Base-by-base conservation (phyloP, 257 asterid genomes). In the Cynanchum wilfordii region DNA sequence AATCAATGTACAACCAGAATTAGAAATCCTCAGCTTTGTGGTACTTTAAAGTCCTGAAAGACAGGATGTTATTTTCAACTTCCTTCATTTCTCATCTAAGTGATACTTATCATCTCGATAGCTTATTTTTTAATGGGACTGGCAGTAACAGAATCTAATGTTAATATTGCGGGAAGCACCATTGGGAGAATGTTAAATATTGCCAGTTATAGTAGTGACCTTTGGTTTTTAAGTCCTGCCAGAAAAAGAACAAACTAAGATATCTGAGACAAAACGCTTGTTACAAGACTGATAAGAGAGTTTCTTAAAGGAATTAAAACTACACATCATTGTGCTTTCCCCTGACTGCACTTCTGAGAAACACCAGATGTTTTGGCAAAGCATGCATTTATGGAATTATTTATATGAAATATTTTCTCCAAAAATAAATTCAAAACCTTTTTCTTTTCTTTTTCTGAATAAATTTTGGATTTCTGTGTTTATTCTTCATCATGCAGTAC, bases 401-500 rank as follows among this genome's bases (percentile, higher is more conserved):
- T 4, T 42, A 47, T 54, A 54, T n/a, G 59, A 54, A 54, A 20
- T 11, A 50, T 60, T 69, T 66, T 50, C 44, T 76, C 16, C n/a
- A 5, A 30, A 33, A 7, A 38, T 62, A 54, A 54, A 55, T 22
- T 65, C n/a, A 20, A 8, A 33, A 25, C 6, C 3, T 33, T 33
- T 33, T 36, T 33, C 25, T 10, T 47, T 47, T 9, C 0, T 12
- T 47, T 47, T 47, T 0, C 52, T 47, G 52, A 12, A 36, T 60
- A 52, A 52, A 54, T 24, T 66, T 24, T n/a, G 11, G 19, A 29
- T 4, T 40, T 17, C 19, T 17, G 27, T 71, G 5, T 20, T 69
- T 33, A 25, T 33, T 70, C 65, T 44, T 70, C 73, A 78, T 40
- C 36, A 40, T 84, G 86, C 92, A 95, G 99, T 95, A 90, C 82